Evolutionary conservation across 371 early-diverging fungal genomes (phyloP).

Genomic region (Haplosporangium sp.): DNA sequence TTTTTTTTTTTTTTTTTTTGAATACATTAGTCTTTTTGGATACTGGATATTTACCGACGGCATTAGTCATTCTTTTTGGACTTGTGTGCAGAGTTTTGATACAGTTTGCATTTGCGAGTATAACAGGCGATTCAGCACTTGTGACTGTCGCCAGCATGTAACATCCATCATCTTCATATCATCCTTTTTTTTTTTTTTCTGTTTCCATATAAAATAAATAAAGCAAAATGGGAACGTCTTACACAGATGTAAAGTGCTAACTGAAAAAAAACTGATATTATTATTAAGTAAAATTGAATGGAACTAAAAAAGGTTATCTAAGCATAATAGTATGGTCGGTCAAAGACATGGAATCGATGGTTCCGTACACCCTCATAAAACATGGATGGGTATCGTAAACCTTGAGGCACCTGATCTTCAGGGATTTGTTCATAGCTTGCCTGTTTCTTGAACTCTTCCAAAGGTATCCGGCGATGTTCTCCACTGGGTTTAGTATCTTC

Average conservation of each 20-base stretch:
- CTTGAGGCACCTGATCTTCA: slow-evolving; percentile 67
- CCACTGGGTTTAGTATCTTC: slow-evolving; percentile 51
- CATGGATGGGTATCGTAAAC: slow-evolving; percentile 75
- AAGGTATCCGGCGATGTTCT: slow-evolving; percentile 3
- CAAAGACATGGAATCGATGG: slow-evolving; percentile 84
- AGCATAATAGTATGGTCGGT: slow-evolving; percentile 78
- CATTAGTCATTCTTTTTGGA: slow-evolving; percentile 63
- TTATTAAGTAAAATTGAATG: neutral
- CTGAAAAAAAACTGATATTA: neutral
- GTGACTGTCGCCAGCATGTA: slow-evolving; percentile 56
- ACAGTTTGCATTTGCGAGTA: slow-evolving; percentile 63
- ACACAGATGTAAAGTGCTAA: too few relatives aligned
- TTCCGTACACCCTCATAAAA: slow-evolving; percentile 81
- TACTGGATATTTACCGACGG: slow-evolving; percentile 62
- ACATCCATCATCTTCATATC: neutral
- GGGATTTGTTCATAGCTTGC: slow-evolving; percentile 67
- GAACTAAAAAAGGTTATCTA: slow-evolving; percentile 3
- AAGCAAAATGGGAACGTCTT: neutral
- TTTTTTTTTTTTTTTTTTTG: neutral
- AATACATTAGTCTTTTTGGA: slow-evolving; percentile 62
- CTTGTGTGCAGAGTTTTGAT: slow-evolving; percentile 60
- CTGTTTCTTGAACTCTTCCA: slow-evolving; percentile 58
- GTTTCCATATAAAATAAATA: neutral
- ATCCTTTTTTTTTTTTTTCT: neutral
- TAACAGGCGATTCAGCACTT: slow-evolving; percentile 57